Evolutionary conservation across 306 rosid species (phyloP).

Genomic region (Comarum palustre): DNA sequence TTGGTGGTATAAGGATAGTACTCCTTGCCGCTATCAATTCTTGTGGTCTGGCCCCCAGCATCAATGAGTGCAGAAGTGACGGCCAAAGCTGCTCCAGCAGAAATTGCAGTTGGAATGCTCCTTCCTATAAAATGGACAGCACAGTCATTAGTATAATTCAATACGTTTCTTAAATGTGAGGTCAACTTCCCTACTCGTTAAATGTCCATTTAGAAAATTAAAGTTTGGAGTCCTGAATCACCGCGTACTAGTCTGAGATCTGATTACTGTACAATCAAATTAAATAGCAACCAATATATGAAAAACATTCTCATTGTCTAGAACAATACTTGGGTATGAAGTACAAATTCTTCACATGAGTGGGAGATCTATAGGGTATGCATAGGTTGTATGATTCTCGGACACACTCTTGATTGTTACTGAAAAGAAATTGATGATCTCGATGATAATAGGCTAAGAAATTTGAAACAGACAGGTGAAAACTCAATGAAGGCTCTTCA

Average conservation of each 20-base stretch:
- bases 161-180: not conserved
- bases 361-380: not conserved
- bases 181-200: not conserved
- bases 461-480: not conserved
- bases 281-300: not conserved
- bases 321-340: not conserved
- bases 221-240: not conserved
- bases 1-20: slow-evolving; percentile 88
- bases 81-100: slow-evolving; percentile 91
- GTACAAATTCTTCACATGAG: not conserved
- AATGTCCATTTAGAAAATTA: not conserved
- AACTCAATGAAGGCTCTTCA: not conserved
- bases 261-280: not conserved
- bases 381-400: not conserved
- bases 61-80: slow-evolving; percentile 72
- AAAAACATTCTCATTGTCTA: not conserved
- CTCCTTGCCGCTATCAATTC: slow-evolving; percentile 75
- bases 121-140: slow-evolving; percentile 51
- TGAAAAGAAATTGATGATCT: not conserved
- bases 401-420: not conserved
- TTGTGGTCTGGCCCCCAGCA: slow-evolving; percentile 69
- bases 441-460: not conserved
- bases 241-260: not conserved
- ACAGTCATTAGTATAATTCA: slow-evolving; percentile 12
- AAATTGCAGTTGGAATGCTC: slow-evolving; percentile 77